Conservation (phyloP, 495 filamentous ascomycete species). For the Schizothecium vesticola region DNA sequence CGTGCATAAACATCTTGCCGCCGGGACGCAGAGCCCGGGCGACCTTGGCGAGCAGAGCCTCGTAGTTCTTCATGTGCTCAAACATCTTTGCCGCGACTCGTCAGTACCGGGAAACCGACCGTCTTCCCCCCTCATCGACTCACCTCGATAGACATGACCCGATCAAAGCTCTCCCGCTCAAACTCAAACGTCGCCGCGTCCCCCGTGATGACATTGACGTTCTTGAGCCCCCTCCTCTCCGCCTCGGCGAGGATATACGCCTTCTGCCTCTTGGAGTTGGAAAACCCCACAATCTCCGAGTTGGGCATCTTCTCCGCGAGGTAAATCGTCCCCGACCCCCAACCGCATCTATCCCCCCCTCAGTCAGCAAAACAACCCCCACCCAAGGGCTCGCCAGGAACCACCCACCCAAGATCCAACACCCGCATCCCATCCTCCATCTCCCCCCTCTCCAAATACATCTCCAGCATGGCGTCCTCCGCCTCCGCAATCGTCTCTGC, state of each 20-base stretch:
- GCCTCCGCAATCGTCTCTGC: slow-evolving; percentile 54
- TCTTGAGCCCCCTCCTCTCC: slow-evolving; percentile 45
- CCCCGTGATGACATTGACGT: slow-evolving; percentile 56
- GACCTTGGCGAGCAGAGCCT: slow-evolving; percentile 57
- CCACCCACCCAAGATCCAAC: slow-evolving; percentile 57
- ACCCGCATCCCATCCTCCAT: slow-evolving; percentile 54
- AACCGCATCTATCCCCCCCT: slow-evolving; percentile 52
- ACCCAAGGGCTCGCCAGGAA: no score
- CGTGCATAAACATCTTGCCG: slow-evolving; percentile 61
- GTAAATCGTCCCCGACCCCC: slow-evolving; percentile 59
- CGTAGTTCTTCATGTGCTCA: slow-evolving; percentile 72
- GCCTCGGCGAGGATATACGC: slow-evolving; percentile 55
- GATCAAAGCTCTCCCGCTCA: slow-evolving; percentile 47
- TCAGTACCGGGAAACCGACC: background rate
- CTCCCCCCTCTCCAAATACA: slow-evolving; percentile 51
- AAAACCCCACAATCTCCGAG: slow-evolving; percentile 56
- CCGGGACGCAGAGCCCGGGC: slow-evolving; percentile 48
- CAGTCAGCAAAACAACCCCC: no score
- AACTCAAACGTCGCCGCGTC: slow-evolving; percentile 59
- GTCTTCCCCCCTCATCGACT: background rate
- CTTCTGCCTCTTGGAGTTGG: slow-evolving; percentile 60
- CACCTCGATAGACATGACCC: slow-evolving; percentile 57
- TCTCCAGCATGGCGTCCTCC: slow-evolving; percentile 58
- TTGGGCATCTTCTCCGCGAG: slow-evolving; percentile 56
- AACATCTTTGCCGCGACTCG: slow-evolving; percentile 41